A percentile compares a stretch with the other conserved stretches of the same genome.
These are phyloP conservation scores for Parasitella parasitica DNA, from an alignment of 371 early-diverging fungal species.

Conservation along the genomic window DNA sequence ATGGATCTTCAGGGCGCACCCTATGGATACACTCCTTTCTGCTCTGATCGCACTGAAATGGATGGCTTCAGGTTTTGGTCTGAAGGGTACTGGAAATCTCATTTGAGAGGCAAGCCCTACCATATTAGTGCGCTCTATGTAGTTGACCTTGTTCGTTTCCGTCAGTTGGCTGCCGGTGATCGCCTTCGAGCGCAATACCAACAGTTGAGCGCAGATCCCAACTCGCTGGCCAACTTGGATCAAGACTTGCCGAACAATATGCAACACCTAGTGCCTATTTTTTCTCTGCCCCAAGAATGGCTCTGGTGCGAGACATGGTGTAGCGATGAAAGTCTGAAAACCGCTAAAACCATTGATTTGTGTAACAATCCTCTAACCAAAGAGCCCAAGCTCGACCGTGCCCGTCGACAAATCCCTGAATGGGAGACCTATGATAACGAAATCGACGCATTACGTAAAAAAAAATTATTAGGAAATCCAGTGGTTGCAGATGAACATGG, in stretches of 20 bases:
- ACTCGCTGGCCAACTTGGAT: constrained; percentile 91
- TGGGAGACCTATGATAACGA: constrained; percentile 81
- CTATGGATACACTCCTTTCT: constrained; percentile 96
- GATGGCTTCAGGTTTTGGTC: constrained; percentile 97
- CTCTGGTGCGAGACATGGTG: constrained; percentile 98
- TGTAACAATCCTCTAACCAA: constrained; percentile 97
- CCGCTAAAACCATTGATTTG: constrained; percentile 95
- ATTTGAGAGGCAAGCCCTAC: constrained; percentile 87
- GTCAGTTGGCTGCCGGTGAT: constrained; percentile 93
- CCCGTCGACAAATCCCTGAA: constrained; percentile 89
- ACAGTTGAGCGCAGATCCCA: constrained; percentile 81
- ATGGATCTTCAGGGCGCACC: constrained; percentile 91
- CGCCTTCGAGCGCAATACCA: constrained; percentile 92
- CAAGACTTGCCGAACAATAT: constrained; percentile 97
- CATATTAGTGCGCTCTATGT: constrained; percentile 96
- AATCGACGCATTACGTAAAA: constrained; percentile 51
- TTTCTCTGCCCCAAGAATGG: constrained; percentile 94
- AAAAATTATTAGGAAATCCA: not conserved
- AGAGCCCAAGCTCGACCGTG: constrained; percentile 94
- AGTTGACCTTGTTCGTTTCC: constrained; percentile 88
- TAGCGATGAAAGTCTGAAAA: constrained; percentile 75
- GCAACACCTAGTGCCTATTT: constrained; percentile 88
- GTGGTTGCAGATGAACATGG: not conserved
- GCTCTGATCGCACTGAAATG: constrained; percentile 89
- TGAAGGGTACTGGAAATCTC: constrained; percentile 91